phyloP scores from a whole-genome alignment of 2,329 filamentous ascomycete species.

The Nothopassalora personata region DNA sequence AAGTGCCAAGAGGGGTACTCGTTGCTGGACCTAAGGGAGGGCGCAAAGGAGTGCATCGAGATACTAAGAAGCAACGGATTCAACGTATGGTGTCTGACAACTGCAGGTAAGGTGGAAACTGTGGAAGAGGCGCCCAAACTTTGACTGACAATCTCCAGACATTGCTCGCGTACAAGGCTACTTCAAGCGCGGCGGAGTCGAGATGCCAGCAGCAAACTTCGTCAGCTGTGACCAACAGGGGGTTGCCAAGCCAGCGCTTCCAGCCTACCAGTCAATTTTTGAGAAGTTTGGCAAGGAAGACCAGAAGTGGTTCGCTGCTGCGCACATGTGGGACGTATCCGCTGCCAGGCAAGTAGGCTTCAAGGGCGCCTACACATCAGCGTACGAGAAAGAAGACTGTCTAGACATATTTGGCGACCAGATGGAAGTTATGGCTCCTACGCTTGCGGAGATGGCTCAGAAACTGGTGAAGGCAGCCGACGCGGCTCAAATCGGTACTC shows the following conservation, averaged over 20 bases:
- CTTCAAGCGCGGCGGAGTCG: slow-evolving; percentile 45
- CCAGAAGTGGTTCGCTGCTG: slow-evolving; percentile 53
- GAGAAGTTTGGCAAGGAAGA: slow-evolving; percentile 37
- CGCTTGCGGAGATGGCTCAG: slow-evolving; percentile 46
- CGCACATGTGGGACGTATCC: slow-evolving; percentile 56
- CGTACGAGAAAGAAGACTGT: slow-evolving; percentile 50
- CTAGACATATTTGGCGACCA: slow-evolving; percentile 45
- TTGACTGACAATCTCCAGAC: slow-evolving; percentile 31
- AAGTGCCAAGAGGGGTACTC: slow-evolving; percentile 39
- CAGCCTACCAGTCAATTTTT: slow-evolving; percentile 43
- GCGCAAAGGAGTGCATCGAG: slow-evolving; percentile 39
- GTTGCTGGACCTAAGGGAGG: slow-evolving; percentile 33
- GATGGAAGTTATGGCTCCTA: slow-evolving; percentile 49
- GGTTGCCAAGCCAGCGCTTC: slow-evolving; percentile 48
- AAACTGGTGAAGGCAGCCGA: slow-evolving; percentile 11
- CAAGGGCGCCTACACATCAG: slow-evolving; percentile 50
- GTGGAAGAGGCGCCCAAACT: neutral
- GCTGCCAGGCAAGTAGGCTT: slow-evolving; percentile 48
- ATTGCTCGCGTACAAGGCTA: slow-evolving; percentile 48
- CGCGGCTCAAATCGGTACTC: neutral
- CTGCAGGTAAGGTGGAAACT: slow-evolving; percentile 30
- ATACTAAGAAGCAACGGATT: slow-evolving; percentile 43
- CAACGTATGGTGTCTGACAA: slow-evolving; percentile 51
- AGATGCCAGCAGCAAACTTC: slow-evolving; percentile 49
- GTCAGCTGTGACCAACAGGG: slow-evolving; percentile 47